Conservation (phyloP, 805 yeast species). For the Saturnispora besseyi region DNA sequence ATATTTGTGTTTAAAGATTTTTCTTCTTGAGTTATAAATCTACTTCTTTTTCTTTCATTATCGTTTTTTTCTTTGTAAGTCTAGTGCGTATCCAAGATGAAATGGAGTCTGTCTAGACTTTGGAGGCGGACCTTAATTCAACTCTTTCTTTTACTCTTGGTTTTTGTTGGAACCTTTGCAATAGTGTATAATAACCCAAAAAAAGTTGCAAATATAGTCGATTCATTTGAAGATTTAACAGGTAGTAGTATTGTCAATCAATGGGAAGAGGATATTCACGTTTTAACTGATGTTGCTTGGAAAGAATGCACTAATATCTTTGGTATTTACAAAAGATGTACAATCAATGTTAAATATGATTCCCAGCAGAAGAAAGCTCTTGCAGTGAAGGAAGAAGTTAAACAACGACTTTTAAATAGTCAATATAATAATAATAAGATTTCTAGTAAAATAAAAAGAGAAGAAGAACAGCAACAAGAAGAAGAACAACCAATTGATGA, state of each 20-base stretch:
- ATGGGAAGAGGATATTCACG: constrained; percentile 4
- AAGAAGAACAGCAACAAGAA: background rate
- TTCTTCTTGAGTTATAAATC: background rate
- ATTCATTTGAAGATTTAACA: constrained; percentile 4
- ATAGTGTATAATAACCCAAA: background rate
- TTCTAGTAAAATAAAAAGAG: background rate
- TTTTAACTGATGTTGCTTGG: constrained; percentile 7
- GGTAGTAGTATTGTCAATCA: constrained; percentile 2
- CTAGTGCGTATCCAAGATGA: background rate
- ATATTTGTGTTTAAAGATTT: background rate
- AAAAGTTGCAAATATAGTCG: background rate
- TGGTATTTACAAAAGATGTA: background rate
- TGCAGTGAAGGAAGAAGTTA: background rate
- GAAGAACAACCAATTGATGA: background rate
- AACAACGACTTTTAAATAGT: background rate
- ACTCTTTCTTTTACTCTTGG: background rate
- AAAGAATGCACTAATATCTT: constrained; percentile 1
- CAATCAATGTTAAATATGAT: constrained; percentile 1
- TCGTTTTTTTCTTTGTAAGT: background rate
- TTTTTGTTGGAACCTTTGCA: background rate
- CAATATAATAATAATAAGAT: background rate
- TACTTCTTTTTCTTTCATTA: background rate
- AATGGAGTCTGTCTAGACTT: constrained; percentile 3
- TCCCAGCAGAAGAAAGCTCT: background rate
- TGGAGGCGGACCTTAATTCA: constrained; percentile 5